Percentiles rank a stretch among this genome's conserved stretches.
Evolutionary conservation across 2,329 filamentous ascomycete species (phyloP).

Genomic region (Pseudocercospora pini-densiflorae): DNA sequence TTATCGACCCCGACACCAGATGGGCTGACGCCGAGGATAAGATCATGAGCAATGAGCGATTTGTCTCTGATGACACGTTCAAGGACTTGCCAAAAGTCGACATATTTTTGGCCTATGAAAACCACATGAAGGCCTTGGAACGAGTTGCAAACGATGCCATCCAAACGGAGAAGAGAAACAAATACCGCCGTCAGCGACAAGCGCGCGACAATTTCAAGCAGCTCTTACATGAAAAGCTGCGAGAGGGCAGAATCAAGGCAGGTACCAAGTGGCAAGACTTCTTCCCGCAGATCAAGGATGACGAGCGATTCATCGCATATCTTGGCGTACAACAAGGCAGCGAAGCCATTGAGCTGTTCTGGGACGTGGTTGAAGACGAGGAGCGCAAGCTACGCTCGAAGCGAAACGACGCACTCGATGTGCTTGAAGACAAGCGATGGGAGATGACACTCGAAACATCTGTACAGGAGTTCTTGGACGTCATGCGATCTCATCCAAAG

Average conservation of each 20-base stretch:
- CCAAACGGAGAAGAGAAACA: slow-evolving; percentile 83
- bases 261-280: slow-evolving; percentile 89
- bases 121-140: slow-evolving; percentile 91
- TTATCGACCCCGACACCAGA: slow-evolving; percentile 89
- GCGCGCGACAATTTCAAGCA: slow-evolving; percentile 79
- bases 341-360: slow-evolving; percentile 84
- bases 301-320: slow-evolving; percentile 82
- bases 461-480: slow-evolving; percentile 81
- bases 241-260: slow-evolving; percentile 81
- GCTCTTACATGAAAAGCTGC: slow-evolving; percentile 74
- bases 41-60: slow-evolving; percentile 76
- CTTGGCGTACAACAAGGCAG: slow-evolving; percentile 67
- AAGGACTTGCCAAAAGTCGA: slow-evolving; percentile 84
- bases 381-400: slow-evolving; percentile 61
- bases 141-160: slow-evolving; percentile 87
- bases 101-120: slow-evolving; percentile 89
- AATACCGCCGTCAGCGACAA: slow-evolving; percentile 80
- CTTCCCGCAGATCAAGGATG: slow-evolving; percentile 73
- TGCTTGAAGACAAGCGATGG: slow-evolving; percentile 76
- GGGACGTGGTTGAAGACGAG: slow-evolving; percentile 93
- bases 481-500: slow-evolving; percentile 84
- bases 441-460: slow-evolving; percentile 86
- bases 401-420: slow-evolving; percentile 39
- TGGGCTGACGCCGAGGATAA: slow-evolving; percentile 89
- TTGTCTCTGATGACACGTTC: slow-evolving; percentile 84